phyloP scores from a whole-genome alignment of 306 rosid genomes.

The Ormosia semicastrata region DNA sequence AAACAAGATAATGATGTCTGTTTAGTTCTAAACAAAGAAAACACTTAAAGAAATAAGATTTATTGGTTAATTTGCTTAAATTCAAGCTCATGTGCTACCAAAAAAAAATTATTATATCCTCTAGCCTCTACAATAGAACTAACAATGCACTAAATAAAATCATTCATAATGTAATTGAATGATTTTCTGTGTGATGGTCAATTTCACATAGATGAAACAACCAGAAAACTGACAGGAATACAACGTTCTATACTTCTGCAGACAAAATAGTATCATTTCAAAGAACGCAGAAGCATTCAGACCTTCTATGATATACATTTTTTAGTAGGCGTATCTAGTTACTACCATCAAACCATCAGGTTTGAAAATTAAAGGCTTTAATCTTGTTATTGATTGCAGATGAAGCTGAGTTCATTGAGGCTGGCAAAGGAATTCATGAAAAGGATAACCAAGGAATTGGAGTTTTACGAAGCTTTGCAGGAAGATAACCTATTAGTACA shows the following conservation, averaged over 20 bases:
- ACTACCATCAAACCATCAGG: background rate
- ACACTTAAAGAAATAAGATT: background rate
- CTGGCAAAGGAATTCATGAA: conserved; percentile 72
- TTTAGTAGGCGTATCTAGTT: background rate
- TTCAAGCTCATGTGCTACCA: background rate
- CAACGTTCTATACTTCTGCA: background rate
- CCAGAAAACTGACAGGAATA: background rate
- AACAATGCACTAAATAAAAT: conserved; percentile 1
- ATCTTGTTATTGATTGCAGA: conserved; percentile 41
- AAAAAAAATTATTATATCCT: background rate
- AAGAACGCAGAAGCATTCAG: background rate
- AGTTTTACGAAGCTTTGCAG: conserved; percentile 41
- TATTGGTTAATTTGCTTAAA: background rate
- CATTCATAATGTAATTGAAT: background rate
- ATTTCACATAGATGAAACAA: background rate
- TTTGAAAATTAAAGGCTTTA: background rate
- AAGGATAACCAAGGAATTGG: conserved; percentile 52
- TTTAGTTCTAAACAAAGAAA: background rate
- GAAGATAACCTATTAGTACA: conserved; percentile 61
- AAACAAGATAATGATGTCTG: background rate
- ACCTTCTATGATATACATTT: background rate
- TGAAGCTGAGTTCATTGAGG: conserved; percentile 71
- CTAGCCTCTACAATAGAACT: background rate
- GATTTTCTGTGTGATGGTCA: background rate
- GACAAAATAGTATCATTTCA: background rate